Evolutionary conservation across 371 early-diverging fungal species (phyloP), one percentile per base, ranked within the genome.

Genomic region (Rhizopus stolonifer): DNA sequence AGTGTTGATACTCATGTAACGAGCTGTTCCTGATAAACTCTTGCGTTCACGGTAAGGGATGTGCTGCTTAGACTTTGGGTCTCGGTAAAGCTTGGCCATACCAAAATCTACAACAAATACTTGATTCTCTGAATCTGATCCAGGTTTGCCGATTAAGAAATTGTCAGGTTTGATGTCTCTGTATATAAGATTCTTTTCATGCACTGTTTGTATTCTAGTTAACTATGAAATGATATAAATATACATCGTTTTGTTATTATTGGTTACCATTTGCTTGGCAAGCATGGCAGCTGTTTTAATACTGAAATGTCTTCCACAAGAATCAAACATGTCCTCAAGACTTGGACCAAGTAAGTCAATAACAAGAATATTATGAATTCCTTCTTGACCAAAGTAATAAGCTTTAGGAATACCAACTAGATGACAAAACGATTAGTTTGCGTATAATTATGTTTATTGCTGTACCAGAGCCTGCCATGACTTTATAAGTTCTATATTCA

Each of bases 121-220:
- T n/a, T 58, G 65, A 45, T 68, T 67, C 8, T 70, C 68, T 18
- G 67, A 56, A 4, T 73, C 65, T 38, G 76, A 70, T 49, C 70
- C 51, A 3, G 86, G 78, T 18, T 84, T 68, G 24, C 92, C 91
- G 46, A 91, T 81, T 17, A 93, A 69, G 65, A 99, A 98, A 80
- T 99, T 99, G 70, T 98, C 99, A 14, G 99, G 99, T 69, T 99
- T 99, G 63, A 99, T 95, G 69, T 99, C 99, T 46, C 98, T 84
- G 70, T 99, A 98, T 33, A 99, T 89, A 51, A 93, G 75, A 66
- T 93, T 90, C 67, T 86, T 85, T 52, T 94, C 91, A 66, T 99
- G 99, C 40, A 97, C 82, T 9, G 83, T 75, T 74, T 97, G 96
- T 19, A 98, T 82, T 40, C 91, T 82, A 13, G 81, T 81, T 25